Conservation (phyloP, 2,329 filamentous ascomycete genomes). For the Penicillium sp. region DNA sequence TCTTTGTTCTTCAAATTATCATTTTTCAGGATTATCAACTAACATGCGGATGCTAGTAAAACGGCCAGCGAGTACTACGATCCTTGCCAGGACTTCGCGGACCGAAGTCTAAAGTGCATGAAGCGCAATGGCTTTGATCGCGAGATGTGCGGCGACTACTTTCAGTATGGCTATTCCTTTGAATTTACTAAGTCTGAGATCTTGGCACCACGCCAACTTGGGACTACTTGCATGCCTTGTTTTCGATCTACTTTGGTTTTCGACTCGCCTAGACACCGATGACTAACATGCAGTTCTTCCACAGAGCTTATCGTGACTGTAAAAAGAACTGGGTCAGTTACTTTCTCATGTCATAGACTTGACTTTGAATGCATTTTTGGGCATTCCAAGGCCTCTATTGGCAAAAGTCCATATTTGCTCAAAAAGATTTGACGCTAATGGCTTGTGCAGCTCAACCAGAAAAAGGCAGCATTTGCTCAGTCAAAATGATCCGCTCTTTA, state of each 20-base stretch:
- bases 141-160: constrained; percentile 91
- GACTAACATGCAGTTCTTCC: constrained; percentile 3
- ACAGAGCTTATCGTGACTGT: constrained; percentile 87
- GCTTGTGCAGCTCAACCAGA: constrained; percentile 37
- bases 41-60: constrained; percentile 63
- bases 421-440: constrained; percentile 2
- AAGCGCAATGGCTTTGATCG: constrained; percentile 85
- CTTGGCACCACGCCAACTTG: background rate
- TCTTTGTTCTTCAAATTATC: background rate
- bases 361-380: no score
- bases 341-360: background rate
- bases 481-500: background rate
- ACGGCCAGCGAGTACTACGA: constrained; percentile 87
- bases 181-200: background rate
- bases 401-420: no score
- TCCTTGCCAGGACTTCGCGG: constrained; percentile 90
- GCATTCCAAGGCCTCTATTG: background rate
- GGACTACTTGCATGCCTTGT: background rate
- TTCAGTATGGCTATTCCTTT: constrained; percentile 69
- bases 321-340: constrained; percentile 86
- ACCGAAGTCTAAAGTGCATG: constrained; percentile 82
- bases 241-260: background rate
- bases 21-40: background rate
- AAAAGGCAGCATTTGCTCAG: constrained; percentile 27
- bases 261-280: background rate